phyloP scores from a whole-genome alignment of 352 stramenopile species.

The Phytophthora macrochlamydospora region DNA sequence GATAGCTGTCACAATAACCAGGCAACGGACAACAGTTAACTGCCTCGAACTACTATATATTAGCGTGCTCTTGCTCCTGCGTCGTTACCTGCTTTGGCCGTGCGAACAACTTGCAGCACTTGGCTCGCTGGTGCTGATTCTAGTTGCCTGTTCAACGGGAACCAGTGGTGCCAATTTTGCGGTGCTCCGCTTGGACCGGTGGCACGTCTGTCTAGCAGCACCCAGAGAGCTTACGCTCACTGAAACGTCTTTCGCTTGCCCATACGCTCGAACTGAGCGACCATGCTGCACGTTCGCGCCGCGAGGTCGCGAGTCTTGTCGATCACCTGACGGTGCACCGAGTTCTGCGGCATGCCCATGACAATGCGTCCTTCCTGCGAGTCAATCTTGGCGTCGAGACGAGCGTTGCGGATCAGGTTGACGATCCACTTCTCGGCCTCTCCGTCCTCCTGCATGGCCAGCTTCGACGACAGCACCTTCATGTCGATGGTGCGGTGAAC shows the following conservation, averaged over 20 bases:
- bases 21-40: constrained; percentile 16
- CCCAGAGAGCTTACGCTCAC: constrained; percentile 35
- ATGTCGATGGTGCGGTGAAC: constrained; percentile 99
- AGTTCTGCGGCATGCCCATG: constrained; percentile 94
- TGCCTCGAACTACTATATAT: constrained; percentile 39
- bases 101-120: background rate
- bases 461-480: constrained; percentile 94
- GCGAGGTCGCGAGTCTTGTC: constrained; percentile 97
- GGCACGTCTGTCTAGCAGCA: constrained; percentile 21
- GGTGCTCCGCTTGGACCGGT: constrained; percentile 22
- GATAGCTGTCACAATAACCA: too few relatives aligned
- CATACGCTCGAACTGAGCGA: constrained; percentile 86
- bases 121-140: constrained; percentile 5
- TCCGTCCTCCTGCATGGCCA: constrained; percentile 95
- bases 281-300: constrained; percentile 90
- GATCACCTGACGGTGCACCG: constrained; percentile 97
- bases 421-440: constrained; percentile 99
- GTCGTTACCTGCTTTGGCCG: constrained; percentile 16
- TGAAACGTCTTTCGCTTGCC: constrained; percentile 81
- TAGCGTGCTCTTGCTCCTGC: constrained; percentile 26
- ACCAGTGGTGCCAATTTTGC: constrained; percentile 7
- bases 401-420: constrained; percentile 97
- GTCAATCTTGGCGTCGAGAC: constrained; percentile 98
- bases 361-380: constrained; percentile 96
- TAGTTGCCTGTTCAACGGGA: constrained; percentile 17